A percentile compares a stretch with the other conserved stretches of the same genome.
phyloP scores from a whole-genome alignment of 495 filamentous ascomycete genomes.

The Cercophora scortea region DNA sequence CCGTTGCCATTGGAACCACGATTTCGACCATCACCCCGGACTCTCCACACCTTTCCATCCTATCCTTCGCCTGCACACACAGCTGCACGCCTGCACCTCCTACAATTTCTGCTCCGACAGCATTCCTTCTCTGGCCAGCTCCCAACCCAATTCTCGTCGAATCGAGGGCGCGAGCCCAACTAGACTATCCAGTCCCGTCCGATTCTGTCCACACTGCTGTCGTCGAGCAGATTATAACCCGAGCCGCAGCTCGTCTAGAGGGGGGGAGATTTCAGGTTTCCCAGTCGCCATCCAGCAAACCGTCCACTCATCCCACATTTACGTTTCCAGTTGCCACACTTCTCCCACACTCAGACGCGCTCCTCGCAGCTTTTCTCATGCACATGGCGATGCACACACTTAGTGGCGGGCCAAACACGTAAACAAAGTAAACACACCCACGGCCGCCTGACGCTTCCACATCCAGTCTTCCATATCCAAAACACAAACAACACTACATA shows the following conservation, averaged over 20 bases:
- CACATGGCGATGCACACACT: neutral
- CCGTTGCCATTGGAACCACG: constrained; percentile 23
- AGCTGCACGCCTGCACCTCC: constrained; percentile 9
- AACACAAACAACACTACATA: constrained; percentile 10
- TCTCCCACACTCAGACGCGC: neutral
- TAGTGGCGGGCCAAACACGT: constrained; percentile 7
- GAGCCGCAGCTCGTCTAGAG: constrained; percentile 9
- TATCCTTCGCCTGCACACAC: constrained; percentile 4
- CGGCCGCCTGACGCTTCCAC: too few species aligned
- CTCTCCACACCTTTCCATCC: neutral
- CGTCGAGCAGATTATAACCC: constrained; percentile 14
- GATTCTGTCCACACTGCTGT: neutral
- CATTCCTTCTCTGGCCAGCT: constrained; percentile 3
- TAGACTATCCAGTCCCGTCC: neutral
- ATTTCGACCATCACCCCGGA: constrained; percentile 10
- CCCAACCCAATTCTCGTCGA: constrained; percentile 18
- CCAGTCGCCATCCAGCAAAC: neutral
- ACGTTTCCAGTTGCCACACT: neutral
- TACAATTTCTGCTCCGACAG: constrained; percentile 2
- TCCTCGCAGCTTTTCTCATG: constrained; percentile 1
- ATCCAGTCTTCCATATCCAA: neutral
- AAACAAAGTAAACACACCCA: too few species aligned
- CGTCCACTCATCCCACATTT: neutral
- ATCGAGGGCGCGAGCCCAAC: constrained; percentile 22
- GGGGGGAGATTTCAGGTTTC: neutral